Evolutionary conservation across 129 eudicot genomes (phyloP), one percentile per base, ranked within the genome.

Genomic region (Solidago caesia): DNA sequence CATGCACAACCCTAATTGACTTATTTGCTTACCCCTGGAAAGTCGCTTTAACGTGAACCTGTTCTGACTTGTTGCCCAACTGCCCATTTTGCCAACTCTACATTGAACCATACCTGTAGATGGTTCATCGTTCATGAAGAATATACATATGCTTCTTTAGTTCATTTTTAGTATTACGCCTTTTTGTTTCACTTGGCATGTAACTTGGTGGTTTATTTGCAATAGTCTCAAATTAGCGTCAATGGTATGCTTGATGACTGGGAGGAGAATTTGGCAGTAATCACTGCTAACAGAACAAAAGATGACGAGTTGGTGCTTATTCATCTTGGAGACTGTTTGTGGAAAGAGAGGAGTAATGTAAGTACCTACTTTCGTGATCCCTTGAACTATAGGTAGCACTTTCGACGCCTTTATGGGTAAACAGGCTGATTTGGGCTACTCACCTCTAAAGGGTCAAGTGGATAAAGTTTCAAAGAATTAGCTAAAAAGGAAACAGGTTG

Each of bases 171-270:
- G 3, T 56, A 56, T 56, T 56, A 27, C 61, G 4, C 55, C 15
- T n/a, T 13, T 65, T 6, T 49, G 72, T 43, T 44, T 62, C 58
- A 26, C 68, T 42, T 71, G 39, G 72, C 61, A n/a, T 64, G 12
- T 64, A 33, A 33, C 39, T 33, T 13, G 4, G 3, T 73, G 73
- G 48, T 64, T 47, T 73, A 4, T 66, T 63, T 72, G 70, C 46
- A 29, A 46, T 49, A 83, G 81, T 75, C 60, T 47, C 83, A 86
- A 86, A 71, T 74, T 57, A 88, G 86, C 65, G 82, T 68, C 74
- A 90, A 80, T 72, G 51, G 87, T 33, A 88, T 94, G 97, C 87
- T 94, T 82, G 93, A 80, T 51, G 80, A 80, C 59, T 80, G 84
- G 84, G 84, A 80, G 59, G 80, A 75, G 5, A 80, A 80, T 75